phyloP scores from a whole-genome alignment of 176 grass and related monocot genomes.

The Aegilops bicornis region DNA sequence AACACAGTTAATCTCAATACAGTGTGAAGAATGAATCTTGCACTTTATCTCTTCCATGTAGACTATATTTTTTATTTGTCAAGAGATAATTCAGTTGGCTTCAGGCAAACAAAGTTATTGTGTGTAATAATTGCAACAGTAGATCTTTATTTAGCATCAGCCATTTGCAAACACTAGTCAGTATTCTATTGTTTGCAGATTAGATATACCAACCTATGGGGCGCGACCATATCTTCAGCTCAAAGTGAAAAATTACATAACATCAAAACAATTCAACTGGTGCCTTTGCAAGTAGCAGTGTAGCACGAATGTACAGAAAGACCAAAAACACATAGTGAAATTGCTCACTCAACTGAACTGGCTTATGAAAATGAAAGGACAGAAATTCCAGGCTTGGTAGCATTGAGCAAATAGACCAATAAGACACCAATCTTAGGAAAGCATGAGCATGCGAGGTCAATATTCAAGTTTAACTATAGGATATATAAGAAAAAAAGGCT shows the following conservation, averaged over 20 bases:
- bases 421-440: not conserved
- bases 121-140: not conserved
- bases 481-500: not conserved
- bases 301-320: not conserved
- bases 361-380: not conserved
- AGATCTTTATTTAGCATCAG: not conserved
- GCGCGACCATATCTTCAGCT: not conserved
- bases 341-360: not conserved
- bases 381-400: not conserved
- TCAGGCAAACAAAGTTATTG: constrained; percentile 6
- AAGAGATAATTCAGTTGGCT: not conserved
- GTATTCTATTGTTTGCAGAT: not conserved
- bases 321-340: not conserved
- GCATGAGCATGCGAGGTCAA: not conserved
- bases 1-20: not conserved
- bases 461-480: not conserved
- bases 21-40: not conserved
- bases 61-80: not conserved
- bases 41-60: not conserved
- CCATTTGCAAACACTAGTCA: not conserved
- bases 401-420: not conserved
- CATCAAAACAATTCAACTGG: not conserved
- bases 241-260: constrained; percentile 7
- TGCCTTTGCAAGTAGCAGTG: not conserved
- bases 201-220: not conserved